Conservation (phyloP, 83 land plant species). For the Diphasiastrum complanatum region DNA sequence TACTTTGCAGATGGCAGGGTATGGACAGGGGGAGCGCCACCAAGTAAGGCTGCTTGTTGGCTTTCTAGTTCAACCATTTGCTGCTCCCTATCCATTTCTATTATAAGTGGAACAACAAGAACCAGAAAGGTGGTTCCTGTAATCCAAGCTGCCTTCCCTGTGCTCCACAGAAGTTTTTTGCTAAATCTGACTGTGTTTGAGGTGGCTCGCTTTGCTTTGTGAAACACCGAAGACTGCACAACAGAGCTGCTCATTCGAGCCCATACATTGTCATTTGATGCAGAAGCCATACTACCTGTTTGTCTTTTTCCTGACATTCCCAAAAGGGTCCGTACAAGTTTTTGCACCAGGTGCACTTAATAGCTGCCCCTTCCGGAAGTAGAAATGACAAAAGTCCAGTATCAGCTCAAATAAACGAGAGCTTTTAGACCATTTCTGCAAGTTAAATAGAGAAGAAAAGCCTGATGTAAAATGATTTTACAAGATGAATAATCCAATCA, state of each 20-base stretch:
- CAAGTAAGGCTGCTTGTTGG: conserved; percentile 28
- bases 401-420: too few relatives aligned
- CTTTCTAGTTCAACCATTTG: conserved; percentile 47
- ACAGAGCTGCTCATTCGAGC: conserved; percentile 32
- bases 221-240: conserved; percentile 33
- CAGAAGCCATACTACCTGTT: too few relatives aligned
- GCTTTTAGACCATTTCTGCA: too few relatives aligned
- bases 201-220: conserved; percentile 42
- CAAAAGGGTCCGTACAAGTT: too few relatives aligned
- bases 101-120: conserved; percentile 77
- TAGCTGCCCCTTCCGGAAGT: too few relatives aligned
- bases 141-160: conserved; percentile 93
- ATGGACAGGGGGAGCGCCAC: conserved; percentile 22
- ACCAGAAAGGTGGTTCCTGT: conserved; percentile 85
- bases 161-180: conserved; percentile 66
- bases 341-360: too few relatives aligned
- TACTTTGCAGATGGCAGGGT: conserved; percentile 6
- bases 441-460: too few relatives aligned
- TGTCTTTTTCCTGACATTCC: too few relatives aligned
- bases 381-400: too few relatives aligned
- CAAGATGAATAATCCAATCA: too few relatives aligned
- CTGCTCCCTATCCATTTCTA: conserved; percentile 89
- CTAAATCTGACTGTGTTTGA: conserved; percentile 47
- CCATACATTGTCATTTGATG: conserved; percentile 25
- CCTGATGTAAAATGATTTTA: too few relatives aligned